These are phyloP conservation scores for Boechera retrofracta DNA, from an alignment of 345 rosid species.

Conservation along the genomic window DNA sequence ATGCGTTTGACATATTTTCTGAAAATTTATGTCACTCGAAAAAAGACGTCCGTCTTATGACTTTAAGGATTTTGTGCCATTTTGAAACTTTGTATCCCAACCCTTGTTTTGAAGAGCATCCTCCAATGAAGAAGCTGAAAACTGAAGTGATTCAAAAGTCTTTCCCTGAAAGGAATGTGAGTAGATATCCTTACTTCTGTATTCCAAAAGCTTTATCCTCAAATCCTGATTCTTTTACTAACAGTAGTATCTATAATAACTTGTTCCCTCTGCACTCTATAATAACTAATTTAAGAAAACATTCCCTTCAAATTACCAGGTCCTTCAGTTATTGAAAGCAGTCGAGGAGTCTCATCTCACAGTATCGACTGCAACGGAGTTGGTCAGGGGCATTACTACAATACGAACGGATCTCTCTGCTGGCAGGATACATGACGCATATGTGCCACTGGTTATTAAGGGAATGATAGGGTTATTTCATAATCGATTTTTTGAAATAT, in stretches of 20 bases:
- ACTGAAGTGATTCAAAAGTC: constrained; percentile 48
- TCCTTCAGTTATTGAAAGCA: constrained; percentile 56
- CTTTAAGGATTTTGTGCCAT: constrained; percentile 73
- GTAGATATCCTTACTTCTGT: constrained; percentile 34
- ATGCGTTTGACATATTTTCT: constrained; percentile 54
- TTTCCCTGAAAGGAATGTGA: constrained; percentile 51
- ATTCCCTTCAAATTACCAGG: constrained; percentile 51
- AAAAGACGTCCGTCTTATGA: constrained; percentile 70
- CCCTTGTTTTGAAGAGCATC: constrained; percentile 46
- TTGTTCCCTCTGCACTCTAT: not conserved
- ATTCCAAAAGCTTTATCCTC: not conserved
- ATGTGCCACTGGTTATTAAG: constrained; percentile 61
- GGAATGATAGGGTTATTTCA: constrained; percentile 74
- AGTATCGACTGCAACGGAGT: constrained; percentile 31
- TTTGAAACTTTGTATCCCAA: constrained; percentile 47
- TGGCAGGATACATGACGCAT: constrained; percentile 61
- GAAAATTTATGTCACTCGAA: constrained; percentile 68
- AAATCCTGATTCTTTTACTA: not conserved
- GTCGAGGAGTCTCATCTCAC: constrained; percentile 64
- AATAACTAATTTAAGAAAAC: not conserved
- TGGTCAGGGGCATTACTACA: constrained; percentile 53
- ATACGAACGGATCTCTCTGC: constrained; percentile 59
- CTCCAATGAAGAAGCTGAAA: constrained; percentile 53
- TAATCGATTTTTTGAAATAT: constrained; percentile 62
- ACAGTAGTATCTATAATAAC: constrained; percentile 8